These are phyloP conservation scores for Dendrobium huoshanense DNA, from an alignment of 106 monocot species.

Conservation along the genomic window DNA sequence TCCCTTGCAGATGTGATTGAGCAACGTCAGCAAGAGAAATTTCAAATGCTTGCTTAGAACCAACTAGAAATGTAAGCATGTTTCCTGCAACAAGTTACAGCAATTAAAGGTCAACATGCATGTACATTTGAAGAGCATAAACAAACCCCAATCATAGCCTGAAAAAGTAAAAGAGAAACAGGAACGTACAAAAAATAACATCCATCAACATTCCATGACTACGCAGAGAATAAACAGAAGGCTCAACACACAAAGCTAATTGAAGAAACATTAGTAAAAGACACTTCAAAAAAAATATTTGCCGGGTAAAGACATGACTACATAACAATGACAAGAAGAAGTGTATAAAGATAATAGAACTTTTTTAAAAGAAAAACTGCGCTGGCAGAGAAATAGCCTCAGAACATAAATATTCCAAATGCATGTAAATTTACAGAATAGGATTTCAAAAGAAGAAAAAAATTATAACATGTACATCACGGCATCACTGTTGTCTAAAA, in stretches of 20 bases:
- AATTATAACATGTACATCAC: neutral
- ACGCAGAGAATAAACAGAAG: neutral
- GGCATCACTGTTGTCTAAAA: neutral
- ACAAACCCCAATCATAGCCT: neutral
- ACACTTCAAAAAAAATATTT: neutral
- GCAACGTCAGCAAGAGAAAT: conserved; percentile 97
- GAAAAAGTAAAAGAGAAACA: neutral
- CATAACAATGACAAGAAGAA: neutral
- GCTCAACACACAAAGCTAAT: neutral
- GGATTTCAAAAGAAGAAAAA: neutral
- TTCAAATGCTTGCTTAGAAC: conserved; percentile 97
- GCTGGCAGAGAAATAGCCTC: neutral
- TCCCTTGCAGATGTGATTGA: conserved; percentile 91
- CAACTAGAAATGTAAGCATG: conserved; percentile 86
- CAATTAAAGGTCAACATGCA: neutral
- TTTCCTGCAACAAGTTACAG: conserved; percentile 48
- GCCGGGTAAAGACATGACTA: no score
- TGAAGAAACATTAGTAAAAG: neutral
- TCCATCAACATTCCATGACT: neutral
- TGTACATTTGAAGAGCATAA: neutral
- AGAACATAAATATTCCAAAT: neutral
- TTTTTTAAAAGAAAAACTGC: neutral
- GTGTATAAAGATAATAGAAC: neutral
- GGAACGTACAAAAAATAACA: neutral
- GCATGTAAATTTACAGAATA: neutral